These are phyloP conservation scores for Adansonia rubrostipa DNA, from an alignment of 441 rosid genomes.

Conservation along the genomic window DNA sequence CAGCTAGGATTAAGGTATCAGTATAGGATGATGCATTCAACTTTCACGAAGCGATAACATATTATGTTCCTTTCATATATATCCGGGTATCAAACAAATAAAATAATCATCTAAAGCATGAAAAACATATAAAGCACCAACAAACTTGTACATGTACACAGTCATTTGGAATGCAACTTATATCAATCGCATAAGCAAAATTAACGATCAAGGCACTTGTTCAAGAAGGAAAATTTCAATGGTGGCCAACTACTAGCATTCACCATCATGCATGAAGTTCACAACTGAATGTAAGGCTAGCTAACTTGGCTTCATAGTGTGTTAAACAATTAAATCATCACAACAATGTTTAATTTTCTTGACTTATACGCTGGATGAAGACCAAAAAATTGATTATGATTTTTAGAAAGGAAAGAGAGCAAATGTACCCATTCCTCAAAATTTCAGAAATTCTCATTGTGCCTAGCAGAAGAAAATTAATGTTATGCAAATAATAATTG, in stretches of 20 bases:
- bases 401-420: background rate
- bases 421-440: constrained; percentile 4
- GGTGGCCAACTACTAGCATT: background rate
- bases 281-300: background rate
- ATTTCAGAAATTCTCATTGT: background rate
- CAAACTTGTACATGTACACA: background rate
- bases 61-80: background rate
- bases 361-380: background rate
- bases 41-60: background rate
- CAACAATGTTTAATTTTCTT: background rate
- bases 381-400: background rate
- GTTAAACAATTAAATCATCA: background rate
- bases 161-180: background rate
- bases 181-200: background rate
- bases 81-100: background rate
- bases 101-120: background rate
- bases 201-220: background rate
- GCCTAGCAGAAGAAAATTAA: background rate
- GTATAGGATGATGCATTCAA: background rate
- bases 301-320: background rate
- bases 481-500: background rate
- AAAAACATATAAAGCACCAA: background rate
- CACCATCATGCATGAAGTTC: background rate
- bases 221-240: background rate
- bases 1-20: background rate